Evolutionary conservation across 192 early-diverging fungal species (phyloP).

Genomic region (Dissophora ornata): DNA sequence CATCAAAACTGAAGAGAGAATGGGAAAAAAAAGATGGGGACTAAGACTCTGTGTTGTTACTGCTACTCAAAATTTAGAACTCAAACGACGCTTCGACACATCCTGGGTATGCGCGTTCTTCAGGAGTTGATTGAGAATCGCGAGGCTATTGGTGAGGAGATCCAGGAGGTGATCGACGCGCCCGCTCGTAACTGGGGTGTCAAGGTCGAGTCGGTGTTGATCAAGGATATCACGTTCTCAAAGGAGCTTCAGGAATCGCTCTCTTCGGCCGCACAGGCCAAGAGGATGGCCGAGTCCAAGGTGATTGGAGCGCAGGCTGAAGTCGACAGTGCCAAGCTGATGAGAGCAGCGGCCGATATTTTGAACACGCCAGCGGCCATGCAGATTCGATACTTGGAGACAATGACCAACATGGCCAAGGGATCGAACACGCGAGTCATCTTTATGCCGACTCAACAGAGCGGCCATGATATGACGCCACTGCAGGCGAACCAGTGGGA

Average conservation of each 20-base stretch:
- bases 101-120: slow-evolving; percentile 82
- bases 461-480: slow-evolving; percentile 20
- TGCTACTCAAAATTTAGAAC: slow-evolving; percentile 58
- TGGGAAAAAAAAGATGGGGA: too few relatives aligned
- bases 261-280: slow-evolving; percentile 88
- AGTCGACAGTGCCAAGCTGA: slow-evolving; percentile 88
- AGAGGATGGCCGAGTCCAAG: slow-evolving; percentile 90
- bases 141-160: slow-evolving; percentile 86
- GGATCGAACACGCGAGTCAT: slow-evolving; percentile 77
- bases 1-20: not conserved
- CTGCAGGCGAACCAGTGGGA: slow-evolving; percentile 51
- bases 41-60: too few relatives aligned
- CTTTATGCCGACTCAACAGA: slow-evolving; percentile 67
- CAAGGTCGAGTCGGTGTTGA: slow-evolving; percentile 80
- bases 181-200: slow-evolving; percentile 88
- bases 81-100: slow-evolving; percentile 89
- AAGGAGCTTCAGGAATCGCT: slow-evolving; percentile 84
- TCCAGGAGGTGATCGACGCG: slow-evolving; percentile 83
- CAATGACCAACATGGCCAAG: slow-evolving; percentile 81
- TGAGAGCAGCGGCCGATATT: slow-evolving; percentile 93
- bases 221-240: slow-evolving; percentile 87
- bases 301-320: slow-evolving; percentile 90
- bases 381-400: slow-evolving; percentile 94
- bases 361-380: slow-evolving; percentile 84
- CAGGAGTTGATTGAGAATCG: slow-evolving; percentile 94